Evolutionary conservation across 2,329 filamentous ascomycete species (phyloP), one percentile per base, ranked within the genome.

Genomic region (Beauveria bassiana): DNA sequence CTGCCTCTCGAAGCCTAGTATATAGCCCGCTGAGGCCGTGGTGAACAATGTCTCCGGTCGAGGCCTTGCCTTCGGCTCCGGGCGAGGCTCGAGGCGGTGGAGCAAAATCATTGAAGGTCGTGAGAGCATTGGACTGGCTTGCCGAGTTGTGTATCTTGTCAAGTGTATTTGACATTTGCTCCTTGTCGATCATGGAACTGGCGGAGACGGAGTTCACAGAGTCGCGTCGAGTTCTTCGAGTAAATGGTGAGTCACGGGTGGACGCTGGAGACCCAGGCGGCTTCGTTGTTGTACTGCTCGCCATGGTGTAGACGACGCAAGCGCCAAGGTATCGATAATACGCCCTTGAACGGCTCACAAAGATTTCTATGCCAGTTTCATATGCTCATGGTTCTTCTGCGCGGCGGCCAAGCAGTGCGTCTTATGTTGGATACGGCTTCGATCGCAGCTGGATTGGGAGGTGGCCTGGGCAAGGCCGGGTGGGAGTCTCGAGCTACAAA

Each of bases 91-190:
- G 77, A 0, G 89, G 86, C 5, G 87, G 86, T 1, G 88, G 86
- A 1, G 89, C 90, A 69, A 96, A 93, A 70, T 97, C 93, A 75
- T 96, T 96, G 75, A 98, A 98, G 9, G 92, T 96, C 2, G 93
- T 98, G 53, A 98, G 80, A 40, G 86, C 85, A 65, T 89, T 89
- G 40, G 90, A 90, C 71, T 90, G 89, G 70, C 90, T 96, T n/a
- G 93, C 92, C 6, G 90, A 87, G 56, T 81, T 91, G 74, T 97
- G 93, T 66, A 97, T 96, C 68, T 90, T 87, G 74, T 96, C 89
- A 64, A 97, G 85, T 20, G 88, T 84, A 64, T 91, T 85, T 40
- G 89, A 86, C 43, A 93, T 80, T 62, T 90, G 87, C 65, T 91
- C 89, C 70, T 85, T 89, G 72, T 93, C 89, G 63, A 73, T 65